Base-by-base conservation (phyloP, 257 asterid species). In the Buddleja alternifolia region DNA sequence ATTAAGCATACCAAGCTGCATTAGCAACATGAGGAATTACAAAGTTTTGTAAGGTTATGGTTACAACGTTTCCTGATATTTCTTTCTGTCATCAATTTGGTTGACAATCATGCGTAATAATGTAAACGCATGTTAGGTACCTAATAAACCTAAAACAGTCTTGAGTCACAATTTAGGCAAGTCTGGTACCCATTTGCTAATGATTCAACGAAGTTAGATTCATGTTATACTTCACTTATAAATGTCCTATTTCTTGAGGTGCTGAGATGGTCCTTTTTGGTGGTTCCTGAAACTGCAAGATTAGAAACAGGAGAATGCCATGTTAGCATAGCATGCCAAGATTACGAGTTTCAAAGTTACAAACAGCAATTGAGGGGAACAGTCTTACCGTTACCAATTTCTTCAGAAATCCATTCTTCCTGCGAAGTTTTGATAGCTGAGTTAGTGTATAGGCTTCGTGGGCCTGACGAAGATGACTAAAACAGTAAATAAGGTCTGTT, bases 181-280 rank as follows among this genome's bases (percentile, higher is more conserved):
- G 21, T 59, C 25, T 23, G 44, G 29, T 59, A 9, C 47, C 20
- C 20, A 0, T 34, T 50, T 9, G 20, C 41, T n/a, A 29, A 41
- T 9, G 17, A 68, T 62, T 12, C n/a, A 10, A 4, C 11, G 20
- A 25, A 50, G 51, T n/a, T 54, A 9, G 45, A 37, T 59, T 16
- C 39, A 58, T 39, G 7, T 19, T 19, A 47, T 32, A 46, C 41
- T 56, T 44, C 41, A 39, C 36, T 17, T 50, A 34, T 58, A 56
- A 25, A 10, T 69, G 50, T 32, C 67, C 70, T 45, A 66, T 62
- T 67, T 48, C 29, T 40, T 61, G 16, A 8, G 77, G 78, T 56
- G 79, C 74, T 69, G 80, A 73, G 29, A 68, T 69, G 48, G 80
- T 51, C 68, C 81, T 72, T 61, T 60, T 71, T 59, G 61, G 25